Base-by-base conservation (phyloP, 2,329 filamentous ascomycete genomes). In the Xylariaceae sp. region DNA sequence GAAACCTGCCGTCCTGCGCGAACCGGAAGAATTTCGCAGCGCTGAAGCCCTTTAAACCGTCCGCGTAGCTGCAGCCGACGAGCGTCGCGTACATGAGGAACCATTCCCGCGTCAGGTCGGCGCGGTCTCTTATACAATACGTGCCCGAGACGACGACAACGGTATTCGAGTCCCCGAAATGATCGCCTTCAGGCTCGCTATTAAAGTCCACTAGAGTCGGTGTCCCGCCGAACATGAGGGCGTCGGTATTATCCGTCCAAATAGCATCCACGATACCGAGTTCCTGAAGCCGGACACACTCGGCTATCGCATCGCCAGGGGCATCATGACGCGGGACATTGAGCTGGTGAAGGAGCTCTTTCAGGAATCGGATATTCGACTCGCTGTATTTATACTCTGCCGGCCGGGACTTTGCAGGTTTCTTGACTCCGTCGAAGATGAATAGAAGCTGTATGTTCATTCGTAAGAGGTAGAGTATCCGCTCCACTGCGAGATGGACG, bases 341-440 rank as follows among this genome's bases (percentile, higher is more conserved):
- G 1, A 78, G 64, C 11, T 65, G 64, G 7, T 68, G 62, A 0
- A 79, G 67, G 67, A 65, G 48, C 4, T 58, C 56, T 47, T 73
- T 64, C 32, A 73, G 65, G 3, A 76, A 72, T 58, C 44, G 64
- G 62, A 35, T 60, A 48, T 41, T 69, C 59, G 7, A 65, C 64
- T 11, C 68, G 60, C 59, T 75, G 72, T 64, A 67, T 62, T 1
- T 71, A 69, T 54, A 68, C 7, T 44, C 35, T 1, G 34, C 6
- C 1, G 55, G 54, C 26, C 54, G 59, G 8, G 46, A 30, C 35
- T 59, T 62, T 5, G 44, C 43, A 1, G 59, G 74, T 12, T 74
- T 71, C 7, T 75, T 69, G 7, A 69, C 65, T 0, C 80, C 79
- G 54, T 83, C 80, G 57, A 80, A 80, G 2, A 83, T 74, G 53